Evolutionary conservation across 2,329 filamentous ascomycete species (phyloP), one percentile per base, ranked within the genome.

Genomic region (Fonsecaea erecta): DNA sequence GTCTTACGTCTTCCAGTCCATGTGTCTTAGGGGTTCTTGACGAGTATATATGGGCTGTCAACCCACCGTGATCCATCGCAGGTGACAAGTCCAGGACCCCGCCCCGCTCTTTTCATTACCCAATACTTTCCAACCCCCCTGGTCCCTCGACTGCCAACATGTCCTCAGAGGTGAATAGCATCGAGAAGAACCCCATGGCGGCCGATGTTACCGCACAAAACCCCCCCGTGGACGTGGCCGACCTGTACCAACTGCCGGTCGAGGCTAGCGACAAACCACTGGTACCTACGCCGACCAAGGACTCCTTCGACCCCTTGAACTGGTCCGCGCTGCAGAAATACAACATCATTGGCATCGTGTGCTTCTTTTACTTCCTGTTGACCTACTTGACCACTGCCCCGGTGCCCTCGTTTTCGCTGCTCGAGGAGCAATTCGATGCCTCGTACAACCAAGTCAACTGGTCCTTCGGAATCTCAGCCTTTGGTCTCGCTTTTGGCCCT

Each of bases 401-500:
- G 12, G 34, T 65, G 14, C 57, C 63, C 28, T 61, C 57, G 12
- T 65, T 65, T 21, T 34, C 63, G 16, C 26, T 61, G 3, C 48
- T 65, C 16, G 30, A 61, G 56, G 57, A 61, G 40, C 63, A 65
- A 40, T 53, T 61, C 37, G 43, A 65, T 52, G 43, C 37, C 32
- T 34, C 35, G 14, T 65, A 65, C 37, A 61, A 56, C 12, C 63
- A 65, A 52, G 57, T 61, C 26, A 65, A 57, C 30, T 65, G 63
- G 63, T 37, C 51, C 9, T 61, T 65, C 57, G 63, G 28, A 34
- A 48, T 65, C 21, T 46, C 63, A 9, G 35, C 37, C n/a, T 52
- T 77, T 5, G 77, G 77, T 5, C 40, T 78, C 54, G 76, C 73
- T 6, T 71, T 74, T 24, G 76, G 76, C 3, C 76, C 76, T 18